phyloP scores from a whole-genome alignment of 306 rosid species.

The Ormosia emarginata region DNA sequence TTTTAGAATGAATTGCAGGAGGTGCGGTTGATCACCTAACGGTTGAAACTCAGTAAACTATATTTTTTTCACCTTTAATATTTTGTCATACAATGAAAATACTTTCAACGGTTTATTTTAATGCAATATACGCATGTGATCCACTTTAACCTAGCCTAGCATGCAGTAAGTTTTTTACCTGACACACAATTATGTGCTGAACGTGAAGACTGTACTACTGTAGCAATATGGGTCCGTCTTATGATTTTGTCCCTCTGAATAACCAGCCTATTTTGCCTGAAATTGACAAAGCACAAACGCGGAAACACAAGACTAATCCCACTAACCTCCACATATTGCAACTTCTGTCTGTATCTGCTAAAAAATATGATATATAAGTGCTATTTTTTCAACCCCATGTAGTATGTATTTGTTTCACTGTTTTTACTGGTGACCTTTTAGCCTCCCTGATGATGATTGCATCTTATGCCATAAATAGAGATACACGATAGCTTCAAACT shows the following conservation, averaged over 20 bases:
- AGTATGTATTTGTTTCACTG: neutral
- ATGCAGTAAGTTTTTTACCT: constrained; percentile 1
- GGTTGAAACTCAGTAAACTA: too few species aligned
- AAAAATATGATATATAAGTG: neutral
- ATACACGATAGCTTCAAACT: neutral
- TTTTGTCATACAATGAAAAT: too few species aligned
- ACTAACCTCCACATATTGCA: constrained; percentile 8
- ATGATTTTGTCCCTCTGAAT: constrained; percentile 1
- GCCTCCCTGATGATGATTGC: constrained; percentile 11
- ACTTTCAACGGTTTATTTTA: too few species aligned
- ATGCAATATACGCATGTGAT: neutral
- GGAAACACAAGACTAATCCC: neutral
- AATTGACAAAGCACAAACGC: constrained; percentile 4
- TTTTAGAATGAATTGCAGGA: too few species aligned
- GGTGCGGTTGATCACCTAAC: too few species aligned
- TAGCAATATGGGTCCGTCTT: constrained; percentile 14
- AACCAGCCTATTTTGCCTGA: constrained; percentile 1
- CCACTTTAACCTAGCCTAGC: neutral
- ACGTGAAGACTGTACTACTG: constrained; percentile 11
- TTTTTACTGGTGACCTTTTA: constrained; percentile 1
- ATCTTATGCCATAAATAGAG: neutral
- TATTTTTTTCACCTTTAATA: too few species aligned
- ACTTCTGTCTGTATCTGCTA: neutral
- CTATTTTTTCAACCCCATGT: neutral
- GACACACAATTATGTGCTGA: constrained; percentile 1